Evolutionary conservation across 164 flowering plant species (phyloP).

Genomic region (Paratinospora sagittata): DNA sequence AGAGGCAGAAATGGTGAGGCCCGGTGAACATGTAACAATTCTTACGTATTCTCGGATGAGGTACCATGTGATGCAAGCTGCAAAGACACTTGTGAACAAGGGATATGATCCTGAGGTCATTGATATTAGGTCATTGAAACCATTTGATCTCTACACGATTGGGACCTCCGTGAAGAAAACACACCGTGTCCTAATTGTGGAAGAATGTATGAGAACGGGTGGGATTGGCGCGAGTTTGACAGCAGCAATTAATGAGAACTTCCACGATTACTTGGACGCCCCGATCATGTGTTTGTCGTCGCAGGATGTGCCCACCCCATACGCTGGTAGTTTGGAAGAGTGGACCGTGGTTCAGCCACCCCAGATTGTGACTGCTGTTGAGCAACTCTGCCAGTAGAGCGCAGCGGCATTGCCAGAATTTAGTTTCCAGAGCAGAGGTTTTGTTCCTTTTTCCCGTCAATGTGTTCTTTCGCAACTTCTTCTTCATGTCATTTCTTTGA

Average conservation of each 20-base stretch:
- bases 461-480: neutral
- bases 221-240: conserved; percentile 92
- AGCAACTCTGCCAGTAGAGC: conserved; percentile 65
- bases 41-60: conserved; percentile 89
- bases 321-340: conserved; percentile 79
- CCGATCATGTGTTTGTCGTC: conserved; percentile 76
- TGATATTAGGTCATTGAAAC: conserved; percentile 55
- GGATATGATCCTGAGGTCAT: conserved; percentile 66
- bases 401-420: neutral
- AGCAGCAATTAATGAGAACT: conserved; percentile 76
- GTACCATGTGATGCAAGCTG: conserved; percentile 93
- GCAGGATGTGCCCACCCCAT: conserved; percentile 92
- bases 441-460: neutral
- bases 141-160: conserved; percentile 75
- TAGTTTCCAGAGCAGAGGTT: neutral
- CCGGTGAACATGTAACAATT: conserved; percentile 81
- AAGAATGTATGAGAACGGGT: conserved; percentile 94
- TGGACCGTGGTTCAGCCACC: conserved; percentile 91
- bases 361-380: conserved; percentile 66
- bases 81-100: conserved; percentile 78
- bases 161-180: conserved; percentile 88
- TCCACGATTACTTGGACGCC: conserved; percentile 83
- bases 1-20: conserved; percentile 95
- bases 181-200: conserved; percentile 77
- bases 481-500: neutral